These are phyloP conservation scores for Citrus medica DNA, from an alignment of 345 rosid genomes.

Conservation along the genomic window DNA sequence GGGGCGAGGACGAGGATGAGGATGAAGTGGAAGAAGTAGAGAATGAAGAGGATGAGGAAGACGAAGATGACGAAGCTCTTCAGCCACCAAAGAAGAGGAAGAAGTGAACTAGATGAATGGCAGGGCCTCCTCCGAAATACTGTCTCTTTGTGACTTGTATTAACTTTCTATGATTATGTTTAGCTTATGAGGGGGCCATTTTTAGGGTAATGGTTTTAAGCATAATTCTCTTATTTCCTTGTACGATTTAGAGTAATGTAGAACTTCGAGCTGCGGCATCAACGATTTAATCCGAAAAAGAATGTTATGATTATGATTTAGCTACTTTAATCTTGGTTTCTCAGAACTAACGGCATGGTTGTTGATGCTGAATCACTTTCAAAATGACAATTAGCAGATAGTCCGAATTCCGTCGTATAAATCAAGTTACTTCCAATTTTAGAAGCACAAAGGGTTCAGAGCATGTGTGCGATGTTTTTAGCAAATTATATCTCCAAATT, in stretches of 20 bases:
- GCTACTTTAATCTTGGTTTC: slow-evolving; percentile 4
- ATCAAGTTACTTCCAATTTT: too few relatives aligned
- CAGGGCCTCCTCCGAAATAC: slow-evolving; percentile 19
- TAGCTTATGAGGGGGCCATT: slow-evolving; percentile 12
- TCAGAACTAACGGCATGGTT: too few relatives aligned
- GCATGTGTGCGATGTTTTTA: too few relatives aligned
- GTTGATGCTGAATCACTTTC: too few relatives aligned
- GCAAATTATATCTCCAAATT: too few relatives aligned
- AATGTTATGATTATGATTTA: slow-evolving; percentile 14
- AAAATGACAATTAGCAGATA: too few relatives aligned
- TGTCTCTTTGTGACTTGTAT: slow-evolving; percentile 17
- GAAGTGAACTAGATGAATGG: slow-evolving; percentile 47
- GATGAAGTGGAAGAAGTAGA: slow-evolving; percentile 38
- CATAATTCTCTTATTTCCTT: slow-evolving; percentile 21
- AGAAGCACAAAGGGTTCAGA: too few relatives aligned
- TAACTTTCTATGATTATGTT: slow-evolving; percentile 16
- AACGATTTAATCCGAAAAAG: slow-evolving; percentile 13
- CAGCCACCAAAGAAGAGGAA: slow-evolving; percentile 96
- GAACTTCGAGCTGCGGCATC: slow-evolving; percentile 29
- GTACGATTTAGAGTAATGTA: slow-evolving; percentile 25
- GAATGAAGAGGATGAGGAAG: slow-evolving; percentile 57
- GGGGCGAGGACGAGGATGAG: slow-evolving; percentile 34
- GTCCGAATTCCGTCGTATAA: too few relatives aligned
- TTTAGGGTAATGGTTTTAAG: slow-evolving; percentile 24
- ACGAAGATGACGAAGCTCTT: slow-evolving; percentile 74